Evolutionary conservation across 176 grass and related monocot species (phyloP).

Genomic region (Alopecurus myosuroides): DNA sequence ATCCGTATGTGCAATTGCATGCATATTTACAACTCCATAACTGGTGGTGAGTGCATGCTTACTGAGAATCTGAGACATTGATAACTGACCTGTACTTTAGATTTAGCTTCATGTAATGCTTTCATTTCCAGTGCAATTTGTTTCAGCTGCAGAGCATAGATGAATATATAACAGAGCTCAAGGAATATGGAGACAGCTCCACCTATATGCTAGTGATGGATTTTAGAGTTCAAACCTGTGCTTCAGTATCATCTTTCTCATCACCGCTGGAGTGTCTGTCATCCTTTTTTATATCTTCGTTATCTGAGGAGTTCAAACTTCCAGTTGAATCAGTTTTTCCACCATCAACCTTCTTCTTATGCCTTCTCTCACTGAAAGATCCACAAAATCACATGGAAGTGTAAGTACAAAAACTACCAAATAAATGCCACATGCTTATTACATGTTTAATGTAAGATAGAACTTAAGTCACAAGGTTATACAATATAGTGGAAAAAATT

Average conservation of each 20-base stretch:
- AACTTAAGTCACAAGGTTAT: not conserved
- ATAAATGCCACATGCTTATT: not conserved
- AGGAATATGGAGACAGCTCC: not conserved
- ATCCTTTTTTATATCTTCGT: slow-evolving; percentile 44
- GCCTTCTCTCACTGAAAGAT: slow-evolving; percentile 50
- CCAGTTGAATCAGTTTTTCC: slow-evolving; percentile 49
- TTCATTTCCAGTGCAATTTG: slow-evolving; percentile 64
- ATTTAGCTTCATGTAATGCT: slow-evolving; percentile 64
- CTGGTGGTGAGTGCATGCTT: not conserved
- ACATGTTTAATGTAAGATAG: not conserved
- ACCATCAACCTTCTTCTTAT: slow-evolving; percentile 47
- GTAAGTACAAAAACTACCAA: slow-evolving; percentile 6
- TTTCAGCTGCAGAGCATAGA: slow-evolving; percentile 41
- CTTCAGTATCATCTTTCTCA: slow-evolving; percentile 58
- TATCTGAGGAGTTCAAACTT: slow-evolving; percentile 60
- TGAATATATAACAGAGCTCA: slow-evolving; percentile 16
- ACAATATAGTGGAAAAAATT: not conserved
- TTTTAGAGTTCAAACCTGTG: slow-evolving; percentile 37
- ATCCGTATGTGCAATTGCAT: not conserved
- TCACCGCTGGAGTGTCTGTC: slow-evolving; percentile 31
- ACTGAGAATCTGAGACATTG: not conserved
- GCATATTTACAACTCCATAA: not conserved
- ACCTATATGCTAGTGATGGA: slow-evolving; percentile 7
- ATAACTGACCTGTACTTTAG: slow-evolving; percentile 56
- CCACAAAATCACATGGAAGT: slow-evolving; percentile 8